Evolutionary conservation across 2,329 filamentous ascomycete genomes (phyloP), one percentile per base, ranked within the genome.

Genomic region (Tolypocladium amazonense): DNA sequence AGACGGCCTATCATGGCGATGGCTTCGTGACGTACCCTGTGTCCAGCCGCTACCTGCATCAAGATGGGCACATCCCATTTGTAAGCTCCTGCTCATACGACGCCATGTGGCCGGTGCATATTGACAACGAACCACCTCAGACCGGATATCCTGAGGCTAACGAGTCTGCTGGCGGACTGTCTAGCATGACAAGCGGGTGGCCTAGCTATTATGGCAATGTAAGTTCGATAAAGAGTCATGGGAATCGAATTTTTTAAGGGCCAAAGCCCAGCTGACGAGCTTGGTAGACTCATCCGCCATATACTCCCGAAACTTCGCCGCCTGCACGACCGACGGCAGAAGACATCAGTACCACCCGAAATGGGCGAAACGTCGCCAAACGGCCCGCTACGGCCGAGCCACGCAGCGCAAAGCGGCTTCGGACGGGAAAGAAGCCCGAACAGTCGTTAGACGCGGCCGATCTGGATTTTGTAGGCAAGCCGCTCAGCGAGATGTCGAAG

Each of bases 401-500:
- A 12, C 38, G 38, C 56, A 50, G n/a, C 9, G 25, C 37, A n/a
- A 50, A 55, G 38, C 25, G 12, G 23, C 20, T n/a, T 20, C 41
- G 54, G 9, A 30, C 53, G 8, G 54, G 50, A 20, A 61, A 59
- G 55, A 61, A 33, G 39, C 38, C 43, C 33, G 59, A 59, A 39
- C 47, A 20, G 38, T 25, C 58, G 4, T 50, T 6, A 8, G 27
- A 15, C 18, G 55, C 20, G 8, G 25, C n/a, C 14, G 30, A 50
- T 20, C 20, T 30, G 8, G 23, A 23, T 12, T 18, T 35, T 14
- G 57, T 61, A 11, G n/a, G 25, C 3, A 81, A 81, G 58, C 88
- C 90, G 0, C 77, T 95, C 59, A 92, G 88, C 67, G 80, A 86
- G 62, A 72, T 93, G 64, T 89, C 88, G 6, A 83, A 80, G 64